Evolutionary conservation across 371 early-diverging fungal genomes (phyloP).

Genomic region (Circinella umbellata): DNA sequence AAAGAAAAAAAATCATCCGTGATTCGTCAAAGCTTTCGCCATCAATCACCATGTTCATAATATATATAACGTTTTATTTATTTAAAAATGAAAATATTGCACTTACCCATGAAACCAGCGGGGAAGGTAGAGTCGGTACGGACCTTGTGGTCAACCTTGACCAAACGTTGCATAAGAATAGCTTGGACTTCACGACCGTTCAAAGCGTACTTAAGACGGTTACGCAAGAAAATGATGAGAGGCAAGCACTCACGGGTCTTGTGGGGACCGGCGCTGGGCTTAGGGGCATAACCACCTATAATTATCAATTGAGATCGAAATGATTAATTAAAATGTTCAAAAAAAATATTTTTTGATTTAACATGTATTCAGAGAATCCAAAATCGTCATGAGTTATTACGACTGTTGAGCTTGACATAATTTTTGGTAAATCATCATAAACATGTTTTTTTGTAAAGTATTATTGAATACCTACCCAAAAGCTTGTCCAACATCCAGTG

Average conservation of each 20-base stretch:
- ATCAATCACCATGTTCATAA: conserved; percentile 28
- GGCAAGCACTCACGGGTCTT: conserved; percentile 99
- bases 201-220: conserved; percentile 99
- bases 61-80: neutral
- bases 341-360: neutral
- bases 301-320: neutral
- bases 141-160: conserved; percentile 99
- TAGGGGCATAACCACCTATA: conserved; percentile 84
- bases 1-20: conserved; percentile 47
- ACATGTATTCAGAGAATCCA: conserved; percentile 21
- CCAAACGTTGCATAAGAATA: conserved; percentile 98
- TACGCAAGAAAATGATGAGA: conserved; percentile 97
- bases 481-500: conserved; percentile 99
- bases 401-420: conserved; percentile 36
- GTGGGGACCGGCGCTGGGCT: conserved; percentile 99
- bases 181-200: conserved; percentile 97
- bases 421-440: conserved; percentile 24
- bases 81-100: neutral
- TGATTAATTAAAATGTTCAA: neutral
- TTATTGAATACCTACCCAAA: conserved; percentile 38
- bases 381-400: conserved; percentile 29
- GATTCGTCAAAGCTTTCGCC: conserved; percentile 57
- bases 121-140: conserved; percentile 99
- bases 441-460: neutral
- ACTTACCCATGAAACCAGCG: conserved; percentile 97